Evolutionary conservation across 164 flowering plant genomes (phyloP), one percentile per base, ranked within the genome.

Genomic region (Echeveria elegans): DNA sequence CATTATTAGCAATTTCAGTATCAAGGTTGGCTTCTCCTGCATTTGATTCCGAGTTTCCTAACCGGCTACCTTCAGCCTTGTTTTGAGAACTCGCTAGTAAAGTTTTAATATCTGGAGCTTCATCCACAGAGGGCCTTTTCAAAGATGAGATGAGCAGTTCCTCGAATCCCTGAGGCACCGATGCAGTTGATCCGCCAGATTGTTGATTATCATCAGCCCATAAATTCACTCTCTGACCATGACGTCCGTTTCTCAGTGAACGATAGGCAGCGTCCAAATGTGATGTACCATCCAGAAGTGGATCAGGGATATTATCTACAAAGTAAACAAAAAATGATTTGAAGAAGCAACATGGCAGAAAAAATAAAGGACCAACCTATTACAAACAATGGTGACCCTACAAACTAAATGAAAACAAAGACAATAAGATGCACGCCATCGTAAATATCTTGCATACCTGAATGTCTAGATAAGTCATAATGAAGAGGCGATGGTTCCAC

Each of bases 221-320:
- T 74, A 92, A 75, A 73, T 82, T 89, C 58, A 94, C 72, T n/a
- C 97, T 83, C 58, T 89, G 88, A 12, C 96, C 91, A 63, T 89
- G 92, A 36, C 99, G 89, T 53, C 89, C 96, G 81, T 77, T 85
- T 69, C 99, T 80, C 70, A 92, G 68, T n/a, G 99, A 88, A 19
- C 96, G 90, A 73, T 88, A 94, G 64, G 92, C 77, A 61, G 85
- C 72, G 75, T 91, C 96, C 80, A 94, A 76, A 29, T 82, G 81
- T 23, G 94, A 78, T 41, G 81, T 72, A 68, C 63, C 81, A 52
- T 82, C 95, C n/a, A 73, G 79, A 58, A 9, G 70, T 47, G 18
- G 36, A 75, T 85, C 90, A 69, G 83, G 79, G 16, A 72, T 70
- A 82, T 70, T 82, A 23, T 84, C 89, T 88, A 80, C 59, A 65